Evolutionary conservation across 2,329 filamentous ascomycete species (phyloP).

Genomic region (Elsinoe arachidis): DNA sequence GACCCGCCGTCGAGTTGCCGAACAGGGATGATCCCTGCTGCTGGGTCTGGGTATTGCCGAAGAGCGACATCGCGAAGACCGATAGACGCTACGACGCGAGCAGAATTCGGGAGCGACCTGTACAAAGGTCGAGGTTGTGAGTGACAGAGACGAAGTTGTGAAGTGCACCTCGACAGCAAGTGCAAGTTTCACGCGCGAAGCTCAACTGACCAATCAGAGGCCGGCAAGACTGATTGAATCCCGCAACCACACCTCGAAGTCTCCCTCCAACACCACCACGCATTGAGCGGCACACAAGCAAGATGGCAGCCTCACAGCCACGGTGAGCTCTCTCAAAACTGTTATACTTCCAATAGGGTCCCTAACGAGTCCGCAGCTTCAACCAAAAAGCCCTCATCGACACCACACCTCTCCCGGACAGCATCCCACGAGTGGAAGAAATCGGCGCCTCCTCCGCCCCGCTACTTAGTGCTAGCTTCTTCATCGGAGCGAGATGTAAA

Average conservation of each 20-base stretch:
- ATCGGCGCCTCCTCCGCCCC: slow-evolving; percentile 89
- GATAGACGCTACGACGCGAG: neutral
- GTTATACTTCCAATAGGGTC: slow-evolving; percentile 13
- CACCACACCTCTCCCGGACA: slow-evolving; percentile 85
- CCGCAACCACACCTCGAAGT: slow-evolving; percentile 11
- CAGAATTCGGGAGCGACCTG: neutral
- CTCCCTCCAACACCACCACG: slow-evolving; percentile 15
- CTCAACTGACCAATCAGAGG: neutral
- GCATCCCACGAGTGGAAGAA: slow-evolving; percentile 88
- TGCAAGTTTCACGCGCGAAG: neutral
- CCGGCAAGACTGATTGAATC: neutral
- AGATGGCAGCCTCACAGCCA: slow-evolving; percentile 53
- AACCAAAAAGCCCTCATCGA: slow-evolving; percentile 89
- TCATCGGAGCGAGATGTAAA: slow-evolving; percentile 91
- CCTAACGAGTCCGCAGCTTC: slow-evolving; percentile 56
- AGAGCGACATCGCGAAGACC: slow-evolving; percentile 30
- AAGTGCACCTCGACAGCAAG: neutral
- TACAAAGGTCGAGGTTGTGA: neutral
- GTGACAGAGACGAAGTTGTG: neutral
- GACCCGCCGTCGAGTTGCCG: slow-evolving; percentile 8
- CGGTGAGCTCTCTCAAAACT: slow-evolving; percentile 37
- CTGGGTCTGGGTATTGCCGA: slow-evolving; percentile 24
- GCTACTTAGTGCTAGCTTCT: slow-evolving; percentile 84
- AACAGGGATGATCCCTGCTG: slow-evolving; percentile 20
- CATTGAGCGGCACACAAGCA: slow-evolving; percentile 29